Evolutionary conservation across 208 protist species (phyloP).

Genomic region (Acanthamoeba lugdunensis): DNA sequence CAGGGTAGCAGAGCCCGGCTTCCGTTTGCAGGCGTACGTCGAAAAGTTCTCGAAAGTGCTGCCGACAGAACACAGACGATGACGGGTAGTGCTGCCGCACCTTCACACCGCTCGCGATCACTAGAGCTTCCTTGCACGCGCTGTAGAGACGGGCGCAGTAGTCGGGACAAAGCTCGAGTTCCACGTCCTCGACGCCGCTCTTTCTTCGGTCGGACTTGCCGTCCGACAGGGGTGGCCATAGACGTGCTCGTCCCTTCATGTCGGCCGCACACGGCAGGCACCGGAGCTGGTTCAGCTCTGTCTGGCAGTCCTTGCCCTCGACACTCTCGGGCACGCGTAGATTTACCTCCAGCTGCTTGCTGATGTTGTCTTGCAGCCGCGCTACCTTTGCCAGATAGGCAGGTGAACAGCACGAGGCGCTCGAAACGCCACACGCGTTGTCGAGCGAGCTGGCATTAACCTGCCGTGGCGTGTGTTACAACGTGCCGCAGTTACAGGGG

Average conservation of each 20-base stretch:
- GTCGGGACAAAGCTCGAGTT: slow-evolving; percentile 40
- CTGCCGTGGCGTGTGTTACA: background rate
- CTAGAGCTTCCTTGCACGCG: background rate
- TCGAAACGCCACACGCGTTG: background rate
- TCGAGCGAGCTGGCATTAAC: background rate
- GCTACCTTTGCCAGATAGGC: background rate
- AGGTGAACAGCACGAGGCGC: background rate
- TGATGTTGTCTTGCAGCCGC: background rate
- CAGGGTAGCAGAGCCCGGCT: background rate
- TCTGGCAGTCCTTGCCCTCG: background rate
- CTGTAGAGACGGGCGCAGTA: slow-evolving; percentile 19
- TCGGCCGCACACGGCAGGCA: slow-evolving; percentile 3
- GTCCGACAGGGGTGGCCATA: background rate
- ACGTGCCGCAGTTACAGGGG: background rate
- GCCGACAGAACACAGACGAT: background rate
- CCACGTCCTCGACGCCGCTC: background rate
- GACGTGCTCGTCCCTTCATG: background rate
- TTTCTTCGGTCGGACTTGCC: background rate
- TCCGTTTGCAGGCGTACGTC: slow-evolving; percentile 17
- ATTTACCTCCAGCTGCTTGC: background rate
- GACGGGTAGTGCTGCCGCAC: background rate
- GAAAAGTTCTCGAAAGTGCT: background rate
- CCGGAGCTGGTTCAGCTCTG: background rate
- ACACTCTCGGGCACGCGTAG: background rate
- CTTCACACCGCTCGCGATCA: background rate